Percentiles rank a stretch among this genome's conserved stretches.
These are phyloP conservation scores for Byssothecium circinans DNA, from an alignment of 2,329 filamentous ascomycete genomes.

Conservation along the genomic window DNA sequence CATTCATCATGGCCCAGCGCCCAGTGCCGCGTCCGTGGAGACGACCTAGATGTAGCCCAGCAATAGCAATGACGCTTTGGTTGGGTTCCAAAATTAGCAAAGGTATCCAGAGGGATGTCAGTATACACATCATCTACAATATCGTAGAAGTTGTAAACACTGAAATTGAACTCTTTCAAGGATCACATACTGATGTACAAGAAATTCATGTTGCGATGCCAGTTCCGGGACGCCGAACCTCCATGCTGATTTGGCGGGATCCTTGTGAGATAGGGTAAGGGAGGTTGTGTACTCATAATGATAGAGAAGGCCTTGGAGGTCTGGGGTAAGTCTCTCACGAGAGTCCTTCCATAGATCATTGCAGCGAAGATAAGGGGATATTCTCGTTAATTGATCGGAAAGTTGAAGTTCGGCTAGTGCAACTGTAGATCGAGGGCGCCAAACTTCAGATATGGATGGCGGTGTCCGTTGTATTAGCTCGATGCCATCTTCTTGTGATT, in stretches of 20 bases:
- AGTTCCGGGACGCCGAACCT: slow-evolving; percentile 38
- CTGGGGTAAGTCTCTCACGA: slow-evolving; percentile 25
- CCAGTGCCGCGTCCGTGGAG: slow-evolving; percentile 31
- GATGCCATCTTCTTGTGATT: not conserved
- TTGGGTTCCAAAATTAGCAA: no score
- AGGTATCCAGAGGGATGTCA: no score
- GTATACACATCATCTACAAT: no score
- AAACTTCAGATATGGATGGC: slow-evolving; percentile 4
- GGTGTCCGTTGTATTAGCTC: not conserved
- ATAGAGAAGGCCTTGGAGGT: slow-evolving; percentile 30
- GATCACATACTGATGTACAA: slow-evolving; percentile 43
- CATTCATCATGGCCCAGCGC: slow-evolving; percentile 23
- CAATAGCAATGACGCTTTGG: slow-evolving; percentile 44
- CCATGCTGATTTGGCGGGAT: slow-evolving; percentile 38
- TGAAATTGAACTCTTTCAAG: not conserved
- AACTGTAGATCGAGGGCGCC: slow-evolving; percentile 1
- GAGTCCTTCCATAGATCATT: slow-evolving; percentile 35
- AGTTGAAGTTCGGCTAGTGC: slow-evolving; percentile 8
- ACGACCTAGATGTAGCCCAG: slow-evolving; percentile 50
- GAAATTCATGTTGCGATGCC: slow-evolving; percentile 47
- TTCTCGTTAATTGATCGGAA: slow-evolving; percentile 6
- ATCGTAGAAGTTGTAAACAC: not conserved
- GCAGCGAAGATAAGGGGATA: slow-evolving; percentile 25
- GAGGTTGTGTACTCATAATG: slow-evolving; percentile 40
- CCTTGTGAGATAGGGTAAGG: slow-evolving; percentile 32